Base-by-base conservation (phyloP, 169 alveolate genomes). In the Hepatocystis sp. region DNA sequence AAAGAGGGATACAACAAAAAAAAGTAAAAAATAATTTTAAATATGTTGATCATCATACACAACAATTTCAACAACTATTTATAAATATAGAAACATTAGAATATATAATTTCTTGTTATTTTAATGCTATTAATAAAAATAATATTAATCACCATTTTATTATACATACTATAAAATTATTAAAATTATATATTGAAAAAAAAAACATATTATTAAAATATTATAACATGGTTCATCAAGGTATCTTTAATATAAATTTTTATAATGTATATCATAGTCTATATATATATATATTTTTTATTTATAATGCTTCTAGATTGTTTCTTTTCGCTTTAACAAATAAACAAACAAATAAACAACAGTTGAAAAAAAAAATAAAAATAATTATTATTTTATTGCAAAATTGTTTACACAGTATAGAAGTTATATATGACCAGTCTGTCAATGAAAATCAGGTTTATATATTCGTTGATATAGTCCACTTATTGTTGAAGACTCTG, bases 51-150 rank as follows among this genome's bases (percentile, higher is more conserved):
- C n/a, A n/a, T n/a, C n/a, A n/a, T n/a, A n/a, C n/a, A n/a, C n/a
- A n/a, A n/a, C n/a, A n/a, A n/a, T n/a, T n/a, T n/a, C n/a, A n/a
- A n/a, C n/a, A n/a, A n/a, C 21, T 28, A 4, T 10, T 60, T 27
- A 15, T 27, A 27, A 78, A 78, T 47, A 36, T 78, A 15, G 89
- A 78, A 46, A 32, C 81, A 39, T n/a, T 78, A 19, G 89, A 78
- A 39, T 78, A 78, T 39, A 61, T 78, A 25, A 19, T 78, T 3
- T 78, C 64, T 19, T 78, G 67, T 17, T 55, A 30, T 39, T 7
- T 61, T 5, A 78, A 34, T 21, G 2, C 67, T 7, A 78, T 63
- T 30, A 27, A 49, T 44, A 78, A 61, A 42, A 63, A 49, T 15
- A 11, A 61, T 61, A 63, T 78, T 34, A 78, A 15, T n/a, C n/a